Evolutionary conservation across 1,284 basidiomycete genomes (phyloP).

Genomic region (Fomitopsis schrenkii): DNA sequence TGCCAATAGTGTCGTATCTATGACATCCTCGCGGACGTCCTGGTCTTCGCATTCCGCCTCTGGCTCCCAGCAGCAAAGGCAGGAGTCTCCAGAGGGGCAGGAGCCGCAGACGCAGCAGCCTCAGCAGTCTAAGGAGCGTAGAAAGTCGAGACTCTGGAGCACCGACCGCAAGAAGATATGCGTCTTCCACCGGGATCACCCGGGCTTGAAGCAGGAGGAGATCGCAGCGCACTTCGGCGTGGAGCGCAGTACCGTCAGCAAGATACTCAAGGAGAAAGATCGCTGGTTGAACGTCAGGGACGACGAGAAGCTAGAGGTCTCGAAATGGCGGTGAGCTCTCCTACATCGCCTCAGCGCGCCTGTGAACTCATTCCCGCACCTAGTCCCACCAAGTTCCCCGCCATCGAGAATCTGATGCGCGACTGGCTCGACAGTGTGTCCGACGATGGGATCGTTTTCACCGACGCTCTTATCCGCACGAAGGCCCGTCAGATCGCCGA

Average conservation of each 20-base stretch:
- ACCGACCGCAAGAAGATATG: conserved; percentile 79
- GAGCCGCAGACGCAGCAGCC: neutral
- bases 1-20: conserved; percentile 42
- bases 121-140: conserved; percentile 48
- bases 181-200: conserved; percentile 56
- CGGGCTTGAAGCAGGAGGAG: conserved; percentile 73
- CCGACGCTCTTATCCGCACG: conserved; percentile 67
- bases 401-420: conserved; percentile 64
- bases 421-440: conserved; percentile 57
- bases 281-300: conserved; percentile 74
- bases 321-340: conserved; percentile 58
- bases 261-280: conserved; percentile 82
- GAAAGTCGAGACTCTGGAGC: conserved; percentile 64
- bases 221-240: conserved; percentile 75
- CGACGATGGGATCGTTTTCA: conserved; percentile 48
- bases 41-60: conserved; percentile 39
- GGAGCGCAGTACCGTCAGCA: conserved; percentile 91
- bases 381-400: conserved; percentile 76
- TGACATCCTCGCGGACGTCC: conserved; percentile 46
- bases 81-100: conserved; percentile 10
- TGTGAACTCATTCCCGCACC: conserved; percentile 2
- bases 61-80: conserved; percentile 29
- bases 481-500: conserved; percentile 71
- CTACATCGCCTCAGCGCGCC: neutral
- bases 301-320: conserved; percentile 50